These are phyloP conservation scores for Pisolithus albus DNA, from an alignment of 768 basidiomycete genomes.

Conservation along the genomic window DNA sequence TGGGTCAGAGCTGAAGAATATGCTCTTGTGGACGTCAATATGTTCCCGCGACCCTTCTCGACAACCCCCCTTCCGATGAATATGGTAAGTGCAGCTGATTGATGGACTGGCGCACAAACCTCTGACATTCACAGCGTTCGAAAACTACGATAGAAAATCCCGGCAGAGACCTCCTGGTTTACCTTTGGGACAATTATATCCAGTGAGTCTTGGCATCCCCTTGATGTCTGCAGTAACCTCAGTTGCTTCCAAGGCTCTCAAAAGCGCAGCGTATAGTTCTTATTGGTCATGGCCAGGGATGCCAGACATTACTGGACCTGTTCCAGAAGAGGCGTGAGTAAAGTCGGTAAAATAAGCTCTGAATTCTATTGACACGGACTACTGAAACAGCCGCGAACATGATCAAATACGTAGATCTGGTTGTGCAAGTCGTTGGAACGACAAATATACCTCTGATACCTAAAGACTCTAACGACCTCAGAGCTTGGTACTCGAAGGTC, in stretches of 20 bases:
- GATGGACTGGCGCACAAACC: background rate
- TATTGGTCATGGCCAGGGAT: constrained; percentile 85
- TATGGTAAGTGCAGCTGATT: constrained; percentile 24
- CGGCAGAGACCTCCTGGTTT: constrained; percentile 57
- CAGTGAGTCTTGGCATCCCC: constrained; percentile 47
- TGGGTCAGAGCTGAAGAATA: constrained; percentile 69
- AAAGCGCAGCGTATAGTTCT: constrained; percentile 67
- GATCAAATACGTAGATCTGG: constrained; percentile 56
- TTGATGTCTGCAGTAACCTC: background rate
- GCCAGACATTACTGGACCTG: constrained; percentile 67
- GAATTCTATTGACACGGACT: background rate
- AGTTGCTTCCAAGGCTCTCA: constrained; percentile 47
- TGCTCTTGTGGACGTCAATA: constrained; percentile 80
- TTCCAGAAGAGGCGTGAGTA: constrained; percentile 61
- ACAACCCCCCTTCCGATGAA: constrained; percentile 18
- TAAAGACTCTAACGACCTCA: constrained; percentile 47
- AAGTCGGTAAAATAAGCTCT: background rate
- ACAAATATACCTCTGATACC: constrained; percentile 49
- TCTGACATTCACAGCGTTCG: constrained; percentile 25
- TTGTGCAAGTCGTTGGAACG: constrained; percentile 75
- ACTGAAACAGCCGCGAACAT: constrained; percentile 39
- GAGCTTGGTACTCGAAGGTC: constrained; percentile 71
- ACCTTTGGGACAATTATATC: constrained; percentile 96
- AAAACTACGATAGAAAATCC: constrained; percentile 38
- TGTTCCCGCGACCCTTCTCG: constrained; percentile 56